Evolutionary conservation across 2,329 filamentous ascomycete genomes (phyloP), one percentile per base, ranked within the genome.

Genomic region (Colletotrichum tamarilloi): DNA sequence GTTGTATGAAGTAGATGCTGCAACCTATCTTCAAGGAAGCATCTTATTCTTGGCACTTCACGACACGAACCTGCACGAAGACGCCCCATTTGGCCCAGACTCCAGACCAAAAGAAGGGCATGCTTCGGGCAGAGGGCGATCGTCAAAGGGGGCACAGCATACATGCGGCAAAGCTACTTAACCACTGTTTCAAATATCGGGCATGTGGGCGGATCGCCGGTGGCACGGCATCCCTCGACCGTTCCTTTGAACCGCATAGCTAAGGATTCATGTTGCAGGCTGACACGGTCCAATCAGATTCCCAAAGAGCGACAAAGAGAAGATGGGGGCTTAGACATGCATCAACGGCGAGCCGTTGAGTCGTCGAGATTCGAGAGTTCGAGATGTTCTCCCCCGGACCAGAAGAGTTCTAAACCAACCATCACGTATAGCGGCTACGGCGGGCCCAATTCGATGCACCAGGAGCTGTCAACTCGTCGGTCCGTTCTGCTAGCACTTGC

Each of bases 141-240:
- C 59, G 42, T 35, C 66, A n/a, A 64, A 49, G 42, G 30, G 58
- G 59, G 55, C 60, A 70, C 55, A 62, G 66, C 66, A 56, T 63
- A 57, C 46, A n/a, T 56, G 59, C 70, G 64, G 70, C 66, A 60
- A 49, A 59, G 59, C 70, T 60, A 55, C 70, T 69, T 69, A 60
- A 59, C 70, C 66, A 60, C 70, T 73, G 70, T 73, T 73, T 73
- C 70, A 73, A 60, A 73, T 70, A 60, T 56, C 55, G 66, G 58
- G 70, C 46, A 32, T 49, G 66, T 72, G 70, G 70, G 66, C 70
- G 66, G 66, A 59, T 69, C 66, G 59, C 35, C 55, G 65, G 38
- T n/a, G 66, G n/a, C 22, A 42, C 66, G 55, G 35, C 66, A 67
- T 49, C 70, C 55, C 59, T 72, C 58, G 62, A 52, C 28, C 42